Base-by-base conservation (phyloP, 495 filamentous ascomycete genomes). In the Aspergillus baeticus region DNA sequence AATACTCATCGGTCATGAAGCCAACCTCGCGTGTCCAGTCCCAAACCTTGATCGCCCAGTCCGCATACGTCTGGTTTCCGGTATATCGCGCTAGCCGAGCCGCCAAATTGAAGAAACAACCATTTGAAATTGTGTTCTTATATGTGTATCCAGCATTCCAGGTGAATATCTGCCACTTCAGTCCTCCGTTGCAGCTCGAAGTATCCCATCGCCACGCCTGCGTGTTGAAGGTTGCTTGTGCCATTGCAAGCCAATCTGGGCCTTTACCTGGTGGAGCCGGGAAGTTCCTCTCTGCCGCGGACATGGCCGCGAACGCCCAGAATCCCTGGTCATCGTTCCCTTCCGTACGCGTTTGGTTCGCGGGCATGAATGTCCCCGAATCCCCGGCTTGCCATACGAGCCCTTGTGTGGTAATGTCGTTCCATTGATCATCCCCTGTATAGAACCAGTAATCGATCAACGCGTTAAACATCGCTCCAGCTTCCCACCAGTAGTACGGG, bases 281-380 rank as follows among this genome's bases (percentile, higher is more conserved):
- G 59, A 85, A 93, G 44, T 86, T 87, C 45, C 84, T 80, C 68
- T 96, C 91, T 3, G 91, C 89, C 0, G 91, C 91, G 6, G 84
- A 79, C 84, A 96, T 89, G 33, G 85, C 88, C 3, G 89, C 79
- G 68, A 95, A 85, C 29, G 78, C 91, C 91, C 91, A 96, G 64
- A 96, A 96, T 0, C 80, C 85, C 64, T 94, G 91, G 65, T 95
- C 90, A 61, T 95, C 90, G 68, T 95, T 95, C 47, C 91, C 89
- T 48, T 81, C 70, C 0, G 87, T 85, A 55, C 84, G 80, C 21
- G 87, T 88, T 62, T 96, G 90, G 67, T 96, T 96, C 10, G 72
- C 69, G 0, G 92, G 89, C 88, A 92, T 90, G 66, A 84, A 94
- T 53, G 91, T 81, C 10, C 73, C 68, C 37, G 86, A 77, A 11